A percentile compares a stretch with the other conserved stretches of the same genome.
Conservation (phyloP, 2,329 filamentous ascomycete genomes). For the Ascochyta rabiei region DNA sequence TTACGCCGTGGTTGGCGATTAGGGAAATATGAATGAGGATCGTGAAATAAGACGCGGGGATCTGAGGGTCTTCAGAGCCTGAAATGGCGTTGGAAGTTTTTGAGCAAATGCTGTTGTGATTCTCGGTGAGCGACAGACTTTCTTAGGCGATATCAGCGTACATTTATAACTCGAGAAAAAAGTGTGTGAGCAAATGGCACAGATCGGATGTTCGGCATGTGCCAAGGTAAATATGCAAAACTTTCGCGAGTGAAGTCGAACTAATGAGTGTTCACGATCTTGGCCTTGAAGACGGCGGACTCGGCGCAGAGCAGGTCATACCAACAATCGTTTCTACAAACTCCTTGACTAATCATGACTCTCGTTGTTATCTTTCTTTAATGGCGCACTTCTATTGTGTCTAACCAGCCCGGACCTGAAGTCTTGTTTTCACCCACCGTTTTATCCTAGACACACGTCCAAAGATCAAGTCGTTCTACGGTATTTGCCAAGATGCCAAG, state of each 20-base stretch:
- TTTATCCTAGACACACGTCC: not conserved
- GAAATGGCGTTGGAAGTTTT: not conserved
- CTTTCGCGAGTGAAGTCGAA: not conserved
- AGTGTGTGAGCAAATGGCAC: not conserved
- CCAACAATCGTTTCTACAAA: too few species aligned
- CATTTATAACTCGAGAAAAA: not conserved
- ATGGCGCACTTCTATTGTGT: not conserved
- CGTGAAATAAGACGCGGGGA: not conserved
- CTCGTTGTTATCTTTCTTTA: too few species aligned
- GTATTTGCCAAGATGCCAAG: slow-evolving; percentile 3
- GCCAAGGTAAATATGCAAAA: slow-evolving; percentile 5
- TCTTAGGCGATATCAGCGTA: not conserved
- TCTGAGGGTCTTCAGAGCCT: not conserved
- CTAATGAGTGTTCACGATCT: not conserved
- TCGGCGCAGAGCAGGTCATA: not conserved
- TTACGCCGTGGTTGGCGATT: slow-evolving; percentile 35
- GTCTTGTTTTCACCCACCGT: too few species aligned
- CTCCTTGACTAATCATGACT: too few species aligned
- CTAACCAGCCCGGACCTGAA: too few species aligned
- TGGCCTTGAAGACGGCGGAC: slow-evolving; percentile 1
- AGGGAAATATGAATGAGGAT: not conserved
- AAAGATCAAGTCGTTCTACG: not conserved
- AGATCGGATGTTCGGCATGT: slow-evolving; percentile 6
- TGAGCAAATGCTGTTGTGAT: not conserved
- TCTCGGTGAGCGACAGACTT: too few species aligned